Conservation (phyloP, 768 basidiomycete genomes). For the Crucibulum laeve region DNA sequence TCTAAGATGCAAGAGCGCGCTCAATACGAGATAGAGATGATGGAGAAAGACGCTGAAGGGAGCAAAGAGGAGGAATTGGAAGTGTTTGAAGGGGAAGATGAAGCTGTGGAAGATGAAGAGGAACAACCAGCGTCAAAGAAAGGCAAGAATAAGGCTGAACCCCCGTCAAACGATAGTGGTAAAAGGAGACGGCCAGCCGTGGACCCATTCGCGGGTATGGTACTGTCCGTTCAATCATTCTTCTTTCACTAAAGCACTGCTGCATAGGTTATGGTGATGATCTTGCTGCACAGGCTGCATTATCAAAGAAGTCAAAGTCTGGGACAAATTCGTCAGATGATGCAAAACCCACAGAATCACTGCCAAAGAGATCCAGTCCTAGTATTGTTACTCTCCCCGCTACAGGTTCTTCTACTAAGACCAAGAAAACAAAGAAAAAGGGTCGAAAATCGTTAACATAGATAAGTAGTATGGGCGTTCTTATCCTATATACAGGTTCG, state of each 20-base stretch:
- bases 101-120: constrained; percentile 5
- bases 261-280: constrained; percentile 32
- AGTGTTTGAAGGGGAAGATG: constrained; percentile 32
- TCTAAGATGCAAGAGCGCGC: constrained; percentile 71
- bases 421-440: constrained; percentile 31
- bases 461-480: not conserved
- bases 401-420: too few relatives aligned
- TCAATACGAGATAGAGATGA: constrained; percentile 54
- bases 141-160: constrained; percentile 20
- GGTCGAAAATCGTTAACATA: constrained; percentile 17
- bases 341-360: too few relatives aligned
- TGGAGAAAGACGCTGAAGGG: constrained; percentile 41
- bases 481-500: not conserved
- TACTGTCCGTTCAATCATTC: not conserved
- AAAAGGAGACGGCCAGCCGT: constrained; percentile 50
- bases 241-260: not conserved
- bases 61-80: constrained; percentile 37
- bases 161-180: constrained; percentile 9
- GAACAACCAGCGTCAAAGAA: constrained; percentile 25
- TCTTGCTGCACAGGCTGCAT: constrained; percentile 1
- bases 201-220: constrained; percentile 66
- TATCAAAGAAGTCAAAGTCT: constrained; percentile 10
- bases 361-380: too few relatives aligned
- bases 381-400: too few relatives aligned
- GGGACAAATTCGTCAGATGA: not conserved